Evolutionary conservation across 2,329 filamentous ascomycete species (phyloP), one percentile per base, ranked within the genome.

Genomic region (Fusarium multiceps): DNA sequence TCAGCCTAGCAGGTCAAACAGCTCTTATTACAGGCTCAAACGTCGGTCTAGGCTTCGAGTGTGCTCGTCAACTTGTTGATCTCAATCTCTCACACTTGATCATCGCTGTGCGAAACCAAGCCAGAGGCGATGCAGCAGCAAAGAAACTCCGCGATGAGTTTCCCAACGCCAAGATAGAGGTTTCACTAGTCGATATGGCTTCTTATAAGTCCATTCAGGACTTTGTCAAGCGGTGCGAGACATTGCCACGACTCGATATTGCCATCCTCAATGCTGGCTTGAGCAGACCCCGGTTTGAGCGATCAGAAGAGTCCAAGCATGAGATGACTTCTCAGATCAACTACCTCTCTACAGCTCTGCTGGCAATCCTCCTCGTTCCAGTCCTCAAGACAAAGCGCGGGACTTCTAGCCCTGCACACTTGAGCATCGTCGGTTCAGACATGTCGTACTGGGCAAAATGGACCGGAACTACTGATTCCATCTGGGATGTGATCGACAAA

Each of bases 21-120:
- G 82, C 82, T 34, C 81, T 87, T 42, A 76, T 88, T 8, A 87
- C 85, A 0, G 86, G 86, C 4, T 77, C 81, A 28, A 87, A 86
- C 60, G 75, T 74, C 1, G 86, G 86, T 0, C 76, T 88, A 0
- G 86, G 86, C 1, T 78, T 84, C 23, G 84, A 86, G 68, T 76
- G 80, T 3, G 77, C 80, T 10, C 74, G 75, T 1, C 83, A 85
- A 54, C 78, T 87, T 37, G 78, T 83, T 2, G 66, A 72, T 3
- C 75, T 82, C 7, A 72, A 76, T 1, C 72, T 86, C 12, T 80
- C 80, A 1, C 80, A 79, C 41, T 69, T 88, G 11, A 81, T 88
- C 61, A 70, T 87, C 9, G 83, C 81, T 6, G 83, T 86, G 1
- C 84, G 86, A 2, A 83, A 78, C 3, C 55, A 70, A 1, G 43